Percentiles rank a stretch among this genome's conserved stretches.
These are phyloP conservation scores for Aspergillus sp. DNA, from an alignment of 2,329 filamentous ascomycete species.

Conservation along the genomic window DNA sequence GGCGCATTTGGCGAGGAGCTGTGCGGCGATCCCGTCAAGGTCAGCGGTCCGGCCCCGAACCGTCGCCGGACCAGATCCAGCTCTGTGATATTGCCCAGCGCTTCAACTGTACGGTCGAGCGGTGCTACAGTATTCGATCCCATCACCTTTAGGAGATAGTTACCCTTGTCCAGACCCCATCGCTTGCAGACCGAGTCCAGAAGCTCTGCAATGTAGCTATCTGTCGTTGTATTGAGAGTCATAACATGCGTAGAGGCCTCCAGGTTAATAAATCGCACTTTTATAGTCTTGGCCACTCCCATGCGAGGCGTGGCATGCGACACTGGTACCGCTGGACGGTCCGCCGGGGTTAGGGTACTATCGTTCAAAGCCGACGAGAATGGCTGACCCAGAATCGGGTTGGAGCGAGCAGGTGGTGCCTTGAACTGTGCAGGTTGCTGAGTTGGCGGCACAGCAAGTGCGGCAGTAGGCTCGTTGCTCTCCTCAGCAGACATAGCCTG, in stretches of 20 bases:
- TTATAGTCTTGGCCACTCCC: slow-evolving; percentile 52
- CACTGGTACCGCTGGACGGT: slow-evolving; percentile 38
- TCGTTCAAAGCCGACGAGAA: slow-evolving; percentile 42
- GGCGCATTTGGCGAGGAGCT: slow-evolving; percentile 60
- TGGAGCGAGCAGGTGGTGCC: slow-evolving; percentile 20
- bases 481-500: slow-evolving; percentile 25
- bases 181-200: slow-evolving; percentile 57
- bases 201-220: slow-evolving; percentile 62
- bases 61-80: slow-evolving; percentile 57
- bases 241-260: slow-evolving; percentile 50
- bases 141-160: slow-evolving; percentile 57
- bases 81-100: slow-evolving; percentile 52
- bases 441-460: slow-evolving; percentile 14
- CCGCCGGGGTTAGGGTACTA: slow-evolving; percentile 39
- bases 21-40: slow-evolving; percentile 52
- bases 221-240: slow-evolving; percentile 53
- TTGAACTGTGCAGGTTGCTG: slow-evolving; percentile 19
- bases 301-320: slow-evolving; percentile 48
- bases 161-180: slow-evolving; percentile 57
- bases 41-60: slow-evolving; percentile 54
- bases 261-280: slow-evolving; percentile 55
- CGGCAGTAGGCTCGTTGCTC: slow-evolving; percentile 16
- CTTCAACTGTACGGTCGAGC: slow-evolving; percentile 58
- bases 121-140: slow-evolving; percentile 59
- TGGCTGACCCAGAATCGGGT: slow-evolving; percentile 41